These are phyloP conservation scores for Candida nonsorbophila DNA, from an alignment of 805 yeast genomes.

Conservation along the genomic window DNA sequence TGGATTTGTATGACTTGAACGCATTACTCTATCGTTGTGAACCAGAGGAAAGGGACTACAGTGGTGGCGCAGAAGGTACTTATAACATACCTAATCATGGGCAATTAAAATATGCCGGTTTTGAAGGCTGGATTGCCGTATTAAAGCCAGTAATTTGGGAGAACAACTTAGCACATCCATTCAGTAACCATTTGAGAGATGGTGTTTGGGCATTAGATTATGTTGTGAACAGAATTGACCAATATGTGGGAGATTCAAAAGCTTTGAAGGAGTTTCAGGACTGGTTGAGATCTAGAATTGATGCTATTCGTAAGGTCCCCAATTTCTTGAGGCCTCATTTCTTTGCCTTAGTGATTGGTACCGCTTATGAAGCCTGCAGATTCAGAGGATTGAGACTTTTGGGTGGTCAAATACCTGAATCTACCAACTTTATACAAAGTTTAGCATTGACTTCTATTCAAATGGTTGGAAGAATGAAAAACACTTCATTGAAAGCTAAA, in stretches of 20 bases:
- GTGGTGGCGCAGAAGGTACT: constrained; percentile 66
- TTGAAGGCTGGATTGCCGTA: constrained; percentile 86
- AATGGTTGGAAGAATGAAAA: constrained; percentile 70
- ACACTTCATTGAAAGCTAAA: constrained; percentile 70
- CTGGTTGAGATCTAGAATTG: constrained; percentile 68
- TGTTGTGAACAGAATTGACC: constrained; percentile 54
- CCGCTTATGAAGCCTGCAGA: constrained; percentile 79
- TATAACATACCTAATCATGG: constrained; percentile 76
- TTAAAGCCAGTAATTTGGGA: constrained; percentile 54
- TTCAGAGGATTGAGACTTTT: constrained; percentile 57
- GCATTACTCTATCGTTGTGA: constrained; percentile 73
- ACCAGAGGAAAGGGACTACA: constrained; percentile 80
- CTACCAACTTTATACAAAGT: constrained; percentile 73
- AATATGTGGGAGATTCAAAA: constrained; percentile 42
- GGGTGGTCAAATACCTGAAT: constrained; percentile 46
- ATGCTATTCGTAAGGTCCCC: constrained; percentile 62
- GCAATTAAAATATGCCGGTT: constrained; percentile 74
- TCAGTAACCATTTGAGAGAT: constrained; percentile 71
- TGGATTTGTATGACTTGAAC: constrained; percentile 68
- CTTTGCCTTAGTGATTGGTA: constrained; percentile 76
- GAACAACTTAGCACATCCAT: constrained; percentile 80
- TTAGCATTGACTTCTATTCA: constrained; percentile 80
- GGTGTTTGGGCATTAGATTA: constrained; percentile 92
- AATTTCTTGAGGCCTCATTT: constrained; percentile 80
- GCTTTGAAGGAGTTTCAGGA: constrained; percentile 51